phyloP scores from a whole-genome alignment of 176 grass and related monocot species.

The Triticum dicoccoides region DNA sequence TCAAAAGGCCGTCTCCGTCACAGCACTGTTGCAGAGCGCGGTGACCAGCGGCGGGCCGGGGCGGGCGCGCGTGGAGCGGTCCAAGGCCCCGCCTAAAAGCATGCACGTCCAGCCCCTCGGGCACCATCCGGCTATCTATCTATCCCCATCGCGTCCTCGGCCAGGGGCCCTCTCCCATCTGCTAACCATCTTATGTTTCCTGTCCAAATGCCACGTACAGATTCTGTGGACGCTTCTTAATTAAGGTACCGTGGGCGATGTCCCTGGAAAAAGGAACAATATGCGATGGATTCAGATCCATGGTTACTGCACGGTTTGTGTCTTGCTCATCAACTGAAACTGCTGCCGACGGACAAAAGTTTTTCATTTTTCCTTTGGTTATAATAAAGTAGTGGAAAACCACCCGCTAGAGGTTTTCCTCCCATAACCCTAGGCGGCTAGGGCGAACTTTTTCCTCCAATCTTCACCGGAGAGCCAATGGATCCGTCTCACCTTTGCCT shows the following conservation, averaged over 20 bases:
- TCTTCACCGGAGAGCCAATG: no score
- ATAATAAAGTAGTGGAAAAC: no score
- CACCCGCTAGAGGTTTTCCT: no score
- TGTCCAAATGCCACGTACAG: background rate
- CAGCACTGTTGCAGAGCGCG: background rate
- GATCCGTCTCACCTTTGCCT: no score
- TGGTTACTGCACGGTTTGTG: background rate
- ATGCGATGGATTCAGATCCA: background rate
- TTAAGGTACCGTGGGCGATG: background rate
- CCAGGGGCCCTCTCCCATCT: background rate
- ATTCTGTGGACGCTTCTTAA: background rate
- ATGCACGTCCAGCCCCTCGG: background rate
- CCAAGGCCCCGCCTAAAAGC: background rate
- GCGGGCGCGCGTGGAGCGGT: background rate
- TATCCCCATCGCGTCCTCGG: no score
- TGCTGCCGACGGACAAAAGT: background rate
- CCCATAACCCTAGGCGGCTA: no score
- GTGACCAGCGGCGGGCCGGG: background rate
- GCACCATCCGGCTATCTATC: background rate
- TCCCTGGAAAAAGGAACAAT: background rate
- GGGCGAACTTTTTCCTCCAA: no score
- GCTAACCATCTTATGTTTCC: background rate
- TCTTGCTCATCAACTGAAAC: background rate
- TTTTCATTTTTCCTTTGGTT: no score
- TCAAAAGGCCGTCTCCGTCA: slow-evolving; percentile 16